Conservation (phyloP, 371 early-diverging fungal species). For the Vairimorpha apis region DNA sequence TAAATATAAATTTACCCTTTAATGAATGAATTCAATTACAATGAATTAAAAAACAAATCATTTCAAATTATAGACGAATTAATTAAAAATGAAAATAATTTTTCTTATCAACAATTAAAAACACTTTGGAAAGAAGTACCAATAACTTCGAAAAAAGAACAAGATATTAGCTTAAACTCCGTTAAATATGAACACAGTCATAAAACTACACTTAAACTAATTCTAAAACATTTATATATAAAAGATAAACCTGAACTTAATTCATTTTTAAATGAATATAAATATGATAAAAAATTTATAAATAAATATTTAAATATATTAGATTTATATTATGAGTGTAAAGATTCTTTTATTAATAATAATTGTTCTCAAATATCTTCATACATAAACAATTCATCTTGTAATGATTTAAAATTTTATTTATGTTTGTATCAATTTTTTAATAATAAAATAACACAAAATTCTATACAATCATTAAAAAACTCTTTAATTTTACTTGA, state of each 20-base stretch:
- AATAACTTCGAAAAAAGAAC: background rate
- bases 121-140: background rate
- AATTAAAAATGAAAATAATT: background rate
- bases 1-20: background rate
- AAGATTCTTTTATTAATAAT: no score
- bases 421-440: background rate
- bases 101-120: background rate
- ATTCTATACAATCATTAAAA: background rate
- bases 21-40: background rate
- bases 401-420: background rate
- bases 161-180: background rate
- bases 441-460: background rate
- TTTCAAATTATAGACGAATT: background rate
- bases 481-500: background rate
- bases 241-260: background rate
- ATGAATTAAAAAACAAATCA: background rate
- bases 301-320: no score
- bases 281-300: no score
- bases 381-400: no score
- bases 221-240: background rate
- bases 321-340: no score
- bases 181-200: background rate
- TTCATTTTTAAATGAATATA: background rate
- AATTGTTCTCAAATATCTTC: no score
- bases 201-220: background rate